Base-by-base conservation (phyloP, 2,329 filamentous ascomycete genomes). In the Chaetomiaceae sp. region DNA sequence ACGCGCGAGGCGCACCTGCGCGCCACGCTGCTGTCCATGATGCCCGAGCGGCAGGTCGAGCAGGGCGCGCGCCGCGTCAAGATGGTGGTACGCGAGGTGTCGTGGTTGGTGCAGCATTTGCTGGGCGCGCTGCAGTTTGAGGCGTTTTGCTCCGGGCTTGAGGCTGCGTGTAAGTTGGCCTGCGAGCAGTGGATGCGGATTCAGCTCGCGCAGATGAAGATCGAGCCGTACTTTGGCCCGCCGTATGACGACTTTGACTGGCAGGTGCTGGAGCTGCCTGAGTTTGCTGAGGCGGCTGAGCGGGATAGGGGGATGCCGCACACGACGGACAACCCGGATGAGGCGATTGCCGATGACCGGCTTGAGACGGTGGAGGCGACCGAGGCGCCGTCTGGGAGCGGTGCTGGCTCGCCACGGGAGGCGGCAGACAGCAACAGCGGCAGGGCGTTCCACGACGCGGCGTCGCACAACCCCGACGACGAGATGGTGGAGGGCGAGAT, bases 221-320 rank as follows among this genome's bases (percentile, higher is more conserved):
- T 70, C 54, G 68, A 70, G 62, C 66, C 66, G 3, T 69, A 69
- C 56, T 69, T 69, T 51, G 68, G 68, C 3, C 68, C 67, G 6
- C 67, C 67, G 0, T 69, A 65, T 43, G 66, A 69, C 47, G 65
- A 69, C 51, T 69, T 64, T 29, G 68, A 69, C 57, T 69, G 67
- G 68, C 67, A 69, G 59, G 63, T 65, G 4, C 55, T 69, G 37
- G 66, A 68, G 50, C 61, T 69, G 47, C 63, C 65, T 17, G 66
- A 66, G 51, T 64, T 68, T 14, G 57, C 57, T n/a, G 57, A 59
- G 51, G 58, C 55, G 1, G 55, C 54, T 15, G 57, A 58, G 29
- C 52, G 33, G 17, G 54, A 60, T 1, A 43, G 42, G 7, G 34
- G 44, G 7, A 47, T 55, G 31, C 39, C 49, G 33, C 22, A 43